Base-by-base conservation (phyloP, 83 land plant species). In the Diphasiastrum complanatum region DNA sequence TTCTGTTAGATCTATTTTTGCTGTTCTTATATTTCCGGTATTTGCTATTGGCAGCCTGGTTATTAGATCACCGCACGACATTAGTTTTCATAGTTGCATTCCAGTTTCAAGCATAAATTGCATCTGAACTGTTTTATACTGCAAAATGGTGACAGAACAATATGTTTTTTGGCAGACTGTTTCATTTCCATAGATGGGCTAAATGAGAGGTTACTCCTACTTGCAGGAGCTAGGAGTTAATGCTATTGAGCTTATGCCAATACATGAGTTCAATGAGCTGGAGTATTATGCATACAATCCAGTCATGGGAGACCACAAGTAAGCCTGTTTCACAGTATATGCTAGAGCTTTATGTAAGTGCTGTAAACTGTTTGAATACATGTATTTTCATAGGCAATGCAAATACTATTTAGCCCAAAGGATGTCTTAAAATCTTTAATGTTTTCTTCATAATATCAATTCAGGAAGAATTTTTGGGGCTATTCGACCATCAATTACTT, bases 391-490 rank as follows among this genome's bases (percentile, higher is more conserved):
- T 51, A 33, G 14, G 26, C 12, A 12, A 5, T 20, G 26, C 24
- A 51, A 27, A 33, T 18, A 18, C 51, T 8, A 5, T 47, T 24
- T 4, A 4, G n/a, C 51, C 4, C n/a, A 47, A 18, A 47, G 23
- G 4, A 5, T 6, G 22, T 5, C 20, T 5, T 20, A 51, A 5
- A 2, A 33, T 58, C 37, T 35, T 56, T 22, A 18, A 25, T 45
- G 43, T 43, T 61, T 34, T 51, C 41, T 38, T n/a, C n/a, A n/a
- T n/a, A n/a, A n/a, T n/a, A n/a, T n/a, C n/a, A n/a, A n/a, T n/a
- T 16, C 79, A 91, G 96, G 80, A 55, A 82, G 77, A 93, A 93
- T 48, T 93, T 83, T 71, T 93, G 99, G 99, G 99, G 99, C 32
- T 93, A 93, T 62, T 93, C 96, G 45, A 89, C 96, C 12, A 64